phyloP scores from a whole-genome alignment of 2,329 filamentous ascomycete species.

The Aureobasidium pullulans region DNA sequence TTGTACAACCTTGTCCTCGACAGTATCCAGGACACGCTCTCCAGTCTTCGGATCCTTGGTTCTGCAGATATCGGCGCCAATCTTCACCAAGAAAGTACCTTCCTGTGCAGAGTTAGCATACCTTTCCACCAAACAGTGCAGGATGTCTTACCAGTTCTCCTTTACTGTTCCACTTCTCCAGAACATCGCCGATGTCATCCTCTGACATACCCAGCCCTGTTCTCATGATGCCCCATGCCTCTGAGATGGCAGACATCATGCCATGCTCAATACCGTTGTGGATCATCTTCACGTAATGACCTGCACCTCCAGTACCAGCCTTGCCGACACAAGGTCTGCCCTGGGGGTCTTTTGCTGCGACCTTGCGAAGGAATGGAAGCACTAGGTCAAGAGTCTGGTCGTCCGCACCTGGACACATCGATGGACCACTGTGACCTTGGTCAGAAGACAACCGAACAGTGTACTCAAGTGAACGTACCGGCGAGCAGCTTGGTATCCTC shows the following conservation, averaged over 20 bases:
- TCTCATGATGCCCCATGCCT: slow-evolving; percentile 58
- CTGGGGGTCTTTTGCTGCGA: slow-evolving; percentile 55
- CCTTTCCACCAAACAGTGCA: neutral
- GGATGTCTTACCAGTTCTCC: slow-evolving; percentile 43
- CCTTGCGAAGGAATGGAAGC: slow-evolving; percentile 53
- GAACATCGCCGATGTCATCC: slow-evolving; percentile 53
- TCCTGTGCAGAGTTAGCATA: slow-evolving; percentile 21
- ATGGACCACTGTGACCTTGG: slow-evolving; percentile 49
- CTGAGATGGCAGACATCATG: slow-evolving; percentile 58
- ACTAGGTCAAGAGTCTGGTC: slow-evolving; percentile 49
- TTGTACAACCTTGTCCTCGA: slow-evolving; percentile 65
- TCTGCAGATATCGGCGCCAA: slow-evolving; percentile 54
- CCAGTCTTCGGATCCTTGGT: slow-evolving; percentile 39
- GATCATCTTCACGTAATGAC: slow-evolving; percentile 70
- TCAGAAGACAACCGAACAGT: neutral
- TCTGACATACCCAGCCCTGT: slow-evolving; percentile 51
- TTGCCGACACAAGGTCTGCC: slow-evolving; percentile 54
- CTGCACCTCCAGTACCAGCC: slow-evolving; percentile 55
- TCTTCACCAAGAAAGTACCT: slow-evolving; percentile 56
- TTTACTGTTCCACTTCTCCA: slow-evolving; percentile 52
- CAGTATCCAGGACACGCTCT: slow-evolving; percentile 49
- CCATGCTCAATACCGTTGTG: slow-evolving; percentile 69
- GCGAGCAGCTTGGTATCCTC: slow-evolving; percentile 59
- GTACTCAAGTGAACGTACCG: slow-evolving; percentile 16
- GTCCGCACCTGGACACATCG: slow-evolving; percentile 60